Evolutionary conservation across 2,329 filamentous ascomycete species (phyloP).

Genomic region (Pseudogymnoascus sp.): DNA sequence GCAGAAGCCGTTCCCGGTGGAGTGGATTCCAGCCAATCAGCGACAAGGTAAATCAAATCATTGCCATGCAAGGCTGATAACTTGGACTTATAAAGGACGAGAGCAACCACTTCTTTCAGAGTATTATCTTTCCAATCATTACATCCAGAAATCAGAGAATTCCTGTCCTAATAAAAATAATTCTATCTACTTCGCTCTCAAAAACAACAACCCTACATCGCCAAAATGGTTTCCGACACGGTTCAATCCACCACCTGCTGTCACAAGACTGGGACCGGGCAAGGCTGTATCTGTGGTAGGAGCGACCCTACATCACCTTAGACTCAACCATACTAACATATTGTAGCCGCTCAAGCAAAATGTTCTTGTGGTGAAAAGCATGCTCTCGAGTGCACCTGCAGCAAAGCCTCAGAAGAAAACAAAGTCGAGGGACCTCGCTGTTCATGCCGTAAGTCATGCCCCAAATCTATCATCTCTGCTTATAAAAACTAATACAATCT

Average conservation of each 20-base stretch:
- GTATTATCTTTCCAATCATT: not conserved
- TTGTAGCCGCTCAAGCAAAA: slow-evolving; percentile 51
- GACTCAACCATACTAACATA: slow-evolving; percentile 6
- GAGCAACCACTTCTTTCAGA: not conserved
- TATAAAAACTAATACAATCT: slow-evolving; percentile 29
- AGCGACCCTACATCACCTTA: slow-evolving; percentile 1
- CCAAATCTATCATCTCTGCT: slow-evolving; percentile 27
- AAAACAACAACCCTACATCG: not conserved
- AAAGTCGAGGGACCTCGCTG: slow-evolving; percentile 62
- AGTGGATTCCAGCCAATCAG: not conserved
- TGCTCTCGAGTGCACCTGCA: slow-evolving; percentile 80
- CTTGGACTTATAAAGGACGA: slow-evolving; percentile 1
- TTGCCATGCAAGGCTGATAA: not conserved
- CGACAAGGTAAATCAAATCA: not conserved
- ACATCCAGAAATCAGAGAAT: not conserved
- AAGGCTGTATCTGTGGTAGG: slow-evolving; percentile 22
- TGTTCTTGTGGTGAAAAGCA: slow-evolving; percentile 88
- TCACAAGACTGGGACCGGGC: slow-evolving; percentile 22
- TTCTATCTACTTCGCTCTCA: not conserved
- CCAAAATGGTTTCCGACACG: slow-evolving; percentile 18
- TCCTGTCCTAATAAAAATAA: not conserved
- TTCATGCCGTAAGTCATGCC: slow-evolving; percentile 57
- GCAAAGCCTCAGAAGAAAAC: slow-evolving; percentile 71
- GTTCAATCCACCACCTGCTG: slow-evolving; percentile 25
- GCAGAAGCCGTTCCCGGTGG: not conserved